These are phyloP conservation scores for Panicum miliaceum DNA, from an alignment of 176 grass and related monocot species.

Conservation along the genomic window DNA sequence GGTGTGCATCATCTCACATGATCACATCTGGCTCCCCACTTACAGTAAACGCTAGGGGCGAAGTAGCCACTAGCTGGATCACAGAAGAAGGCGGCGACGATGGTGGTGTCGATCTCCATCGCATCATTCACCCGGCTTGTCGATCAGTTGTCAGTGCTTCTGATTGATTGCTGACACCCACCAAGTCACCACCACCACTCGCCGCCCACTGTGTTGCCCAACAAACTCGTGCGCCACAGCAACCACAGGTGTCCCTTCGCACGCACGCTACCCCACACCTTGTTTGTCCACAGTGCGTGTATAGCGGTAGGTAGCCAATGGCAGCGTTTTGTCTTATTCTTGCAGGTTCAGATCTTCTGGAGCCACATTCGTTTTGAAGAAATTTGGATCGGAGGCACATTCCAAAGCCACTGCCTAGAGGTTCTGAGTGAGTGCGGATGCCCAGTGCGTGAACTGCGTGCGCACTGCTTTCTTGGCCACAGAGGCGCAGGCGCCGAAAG, in stretches of 20 bases:
- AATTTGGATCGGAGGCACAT: neutral
- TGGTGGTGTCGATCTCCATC: neutral
- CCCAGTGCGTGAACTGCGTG: no score
- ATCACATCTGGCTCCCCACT: neutral
- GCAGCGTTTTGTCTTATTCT: neutral
- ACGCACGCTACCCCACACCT: neutral
- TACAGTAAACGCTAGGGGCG: neutral
- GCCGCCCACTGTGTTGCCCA: no score
- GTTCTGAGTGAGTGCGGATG: neutral
- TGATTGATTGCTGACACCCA: neutral
- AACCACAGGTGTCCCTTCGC: slow-evolving; percentile 4
- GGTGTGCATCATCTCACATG: no score
- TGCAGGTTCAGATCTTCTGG: neutral
- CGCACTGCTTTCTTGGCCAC: neutral
- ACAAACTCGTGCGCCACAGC: neutral
- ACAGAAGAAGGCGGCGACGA: neutral
- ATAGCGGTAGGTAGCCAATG: neutral
- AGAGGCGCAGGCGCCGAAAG: neutral
- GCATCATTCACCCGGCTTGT: neutral
- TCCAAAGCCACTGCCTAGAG: neutral
- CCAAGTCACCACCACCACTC: neutral
- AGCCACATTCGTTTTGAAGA: no score
- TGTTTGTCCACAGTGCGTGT: neutral
- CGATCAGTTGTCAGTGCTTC: neutral
- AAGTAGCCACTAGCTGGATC: neutral